Percentiles rank a stretch among this genome's conserved stretches.
These are phyloP conservation scores for Rhodotorula sp. DNA, from an alignment of 1,284 basidiomycete species.

Conservation along the genomic window DNA sequence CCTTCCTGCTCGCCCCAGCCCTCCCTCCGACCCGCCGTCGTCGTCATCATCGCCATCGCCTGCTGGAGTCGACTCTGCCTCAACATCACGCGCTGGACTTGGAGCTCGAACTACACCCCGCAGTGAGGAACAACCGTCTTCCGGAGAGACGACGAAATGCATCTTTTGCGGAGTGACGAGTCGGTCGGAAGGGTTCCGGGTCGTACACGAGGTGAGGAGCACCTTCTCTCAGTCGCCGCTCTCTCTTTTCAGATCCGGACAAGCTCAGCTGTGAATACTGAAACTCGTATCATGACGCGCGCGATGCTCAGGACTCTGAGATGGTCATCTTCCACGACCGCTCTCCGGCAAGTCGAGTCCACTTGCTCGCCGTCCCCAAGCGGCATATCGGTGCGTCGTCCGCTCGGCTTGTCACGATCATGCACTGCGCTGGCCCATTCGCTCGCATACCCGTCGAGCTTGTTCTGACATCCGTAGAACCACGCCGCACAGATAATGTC, in stretches of 20 bases:
- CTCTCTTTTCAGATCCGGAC: not conserved
- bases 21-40: not conserved
- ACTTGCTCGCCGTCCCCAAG: conserved; percentile 33
- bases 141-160: not conserved
- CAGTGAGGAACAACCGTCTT: too few species aligned
- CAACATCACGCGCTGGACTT: not conserved
- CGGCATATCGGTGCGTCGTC: conserved; percentile 28
- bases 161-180: conserved; percentile 27
- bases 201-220: conserved; percentile 29
- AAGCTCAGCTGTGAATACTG: not conserved
- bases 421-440: too few species aligned
- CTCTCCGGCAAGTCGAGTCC: conserved; percentile 24
- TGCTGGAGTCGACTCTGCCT: not conserved
- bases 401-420: not conserved
- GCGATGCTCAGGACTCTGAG: conserved; percentile 17
- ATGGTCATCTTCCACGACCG: conserved; percentile 34
- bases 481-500: conserved; percentile 26
- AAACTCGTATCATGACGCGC: too few species aligned
- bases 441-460: too few species aligned
- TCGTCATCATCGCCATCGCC: not conserved
- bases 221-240: not conserved
- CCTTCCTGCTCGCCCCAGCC: not conserved
- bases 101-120: too few species aligned
- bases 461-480: too few species aligned
- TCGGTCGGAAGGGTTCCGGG: conserved; percentile 10